These are phyloP conservation scores for Acrodontium crateriforme DNA, from an alignment of 2,329 filamentous ascomycete species.

Conservation along the genomic window DNA sequence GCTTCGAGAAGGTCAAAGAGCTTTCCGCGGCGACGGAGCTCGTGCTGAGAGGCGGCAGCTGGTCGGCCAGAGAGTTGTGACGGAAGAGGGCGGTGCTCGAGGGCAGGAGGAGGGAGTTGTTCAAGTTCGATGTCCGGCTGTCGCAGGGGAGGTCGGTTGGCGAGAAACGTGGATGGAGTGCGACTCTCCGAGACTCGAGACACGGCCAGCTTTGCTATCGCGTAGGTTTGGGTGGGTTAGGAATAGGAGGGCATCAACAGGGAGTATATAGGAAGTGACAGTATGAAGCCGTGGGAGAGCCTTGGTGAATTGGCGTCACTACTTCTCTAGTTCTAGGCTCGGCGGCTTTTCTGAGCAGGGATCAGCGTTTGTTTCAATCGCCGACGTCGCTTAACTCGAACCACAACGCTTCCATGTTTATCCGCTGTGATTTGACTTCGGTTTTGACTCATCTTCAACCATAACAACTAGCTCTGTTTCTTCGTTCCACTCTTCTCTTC, in stretches of 20 bases:
- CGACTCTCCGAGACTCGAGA: not conserved
- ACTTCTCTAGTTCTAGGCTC: too few species aligned
- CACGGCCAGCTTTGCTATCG: not conserved
- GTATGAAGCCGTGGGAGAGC: too few species aligned
- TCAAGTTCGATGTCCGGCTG: not conserved
- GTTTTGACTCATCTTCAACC: too few species aligned
- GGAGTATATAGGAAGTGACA: not conserved
- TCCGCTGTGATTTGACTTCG: too few species aligned
- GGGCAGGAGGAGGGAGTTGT: conserved; percentile 2
- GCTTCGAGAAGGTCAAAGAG: conserved; percentile 56
- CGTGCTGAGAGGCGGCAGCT: not conserved
- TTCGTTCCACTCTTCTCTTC: too few species aligned
- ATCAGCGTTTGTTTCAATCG: too few species aligned
- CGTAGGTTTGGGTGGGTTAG: not conserved
- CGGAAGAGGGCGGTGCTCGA: not conserved
- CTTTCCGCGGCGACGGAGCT: conserved; percentile 37
- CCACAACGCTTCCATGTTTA: too few species aligned
- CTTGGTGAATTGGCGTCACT: too few species aligned
- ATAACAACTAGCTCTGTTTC: too few species aligned
- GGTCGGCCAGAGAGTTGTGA: not conserved
- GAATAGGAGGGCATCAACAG: not conserved
- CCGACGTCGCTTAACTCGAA: too few species aligned
- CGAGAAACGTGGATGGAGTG: not conserved
- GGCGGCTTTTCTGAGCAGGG: too few species aligned
- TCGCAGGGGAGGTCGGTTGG: not conserved